phyloP scores from a whole-genome alignment of 2,329 filamentous ascomycete species.

The Colletotrichum cuscutae region DNA sequence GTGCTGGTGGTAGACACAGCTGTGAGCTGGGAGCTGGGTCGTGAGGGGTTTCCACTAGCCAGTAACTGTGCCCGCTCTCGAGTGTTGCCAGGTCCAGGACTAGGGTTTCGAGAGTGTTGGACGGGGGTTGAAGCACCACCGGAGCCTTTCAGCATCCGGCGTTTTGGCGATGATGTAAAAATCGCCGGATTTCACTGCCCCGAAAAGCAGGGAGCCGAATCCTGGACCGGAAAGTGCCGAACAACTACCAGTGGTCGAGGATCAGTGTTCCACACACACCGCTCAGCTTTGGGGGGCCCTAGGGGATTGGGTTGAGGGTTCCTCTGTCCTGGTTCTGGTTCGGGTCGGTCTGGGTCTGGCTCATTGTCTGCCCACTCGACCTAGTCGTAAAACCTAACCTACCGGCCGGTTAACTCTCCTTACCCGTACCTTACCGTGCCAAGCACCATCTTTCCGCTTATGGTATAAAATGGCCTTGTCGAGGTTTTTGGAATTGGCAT shows the following conservation, averaged over 20 bases:
- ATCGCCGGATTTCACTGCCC: constrained; percentile 14
- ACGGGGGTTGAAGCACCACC: background rate
- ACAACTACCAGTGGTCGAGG: constrained; percentile 19
- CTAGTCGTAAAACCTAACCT: background rate
- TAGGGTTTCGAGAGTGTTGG: background rate
- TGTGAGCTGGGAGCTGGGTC: background rate
- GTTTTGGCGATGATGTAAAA: constrained; percentile 11
- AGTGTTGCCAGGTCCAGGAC: background rate
- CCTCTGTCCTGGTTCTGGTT: background rate
- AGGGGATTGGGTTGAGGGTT: background rate
- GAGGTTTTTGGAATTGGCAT: background rate
- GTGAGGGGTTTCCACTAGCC: background rate
- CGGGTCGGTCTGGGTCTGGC: background rate
- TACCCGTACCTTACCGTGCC: background rate
- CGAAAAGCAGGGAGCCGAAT: constrained; percentile 13
- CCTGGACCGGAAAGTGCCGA: constrained; percentile 32
- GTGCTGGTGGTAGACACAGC: background rate
- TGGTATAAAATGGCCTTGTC: background rate
- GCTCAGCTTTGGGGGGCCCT: background rate
- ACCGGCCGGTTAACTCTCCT: background rate
- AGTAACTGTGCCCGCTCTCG: background rate
- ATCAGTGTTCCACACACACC: constrained; percentile 5
- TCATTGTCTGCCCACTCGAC: background rate
- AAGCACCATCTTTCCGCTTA: constrained; percentile 4
- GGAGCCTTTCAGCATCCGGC: constrained; percentile 28